A percentile compares a stretch with the other conserved stretches of the same genome.
Evolutionary conservation across 2,329 filamentous ascomycete species (phyloP).

Genomic region (Thielaviopsis ethacetica): DNA sequence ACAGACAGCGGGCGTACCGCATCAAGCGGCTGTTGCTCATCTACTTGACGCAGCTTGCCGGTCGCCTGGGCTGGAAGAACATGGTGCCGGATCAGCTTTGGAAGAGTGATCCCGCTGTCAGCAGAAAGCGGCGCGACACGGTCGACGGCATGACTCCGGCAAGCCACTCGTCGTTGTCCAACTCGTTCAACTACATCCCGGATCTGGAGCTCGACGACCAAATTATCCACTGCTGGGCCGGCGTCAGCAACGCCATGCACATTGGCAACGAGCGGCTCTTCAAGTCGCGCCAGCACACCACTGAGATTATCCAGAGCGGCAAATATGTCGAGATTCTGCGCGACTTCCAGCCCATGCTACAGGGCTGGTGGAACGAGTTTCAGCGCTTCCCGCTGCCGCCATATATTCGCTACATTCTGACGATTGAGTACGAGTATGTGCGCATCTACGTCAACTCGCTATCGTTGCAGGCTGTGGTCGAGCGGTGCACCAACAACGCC

Average conservation of each 20-base stretch:
- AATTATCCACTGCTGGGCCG: conserved; percentile 78
- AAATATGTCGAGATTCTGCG: conserved; percentile 68
- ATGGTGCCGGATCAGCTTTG: conserved; percentile 65
- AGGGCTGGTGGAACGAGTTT: conserved; percentile 67
- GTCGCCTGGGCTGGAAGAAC: conserved; percentile 77
- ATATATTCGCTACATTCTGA: conserved; percentile 59
- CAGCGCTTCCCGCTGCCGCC: conserved; percentile 55
- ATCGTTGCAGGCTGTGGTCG: conserved; percentile 84
- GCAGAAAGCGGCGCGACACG: conserved; percentile 31
- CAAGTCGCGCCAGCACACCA: conserved; percentile 71
- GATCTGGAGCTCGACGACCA: conserved; percentile 51
- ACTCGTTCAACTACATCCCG: conserved; percentile 48
- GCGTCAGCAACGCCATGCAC: conserved; percentile 85
- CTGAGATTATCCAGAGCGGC: conserved; percentile 72
- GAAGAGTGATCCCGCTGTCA: conserved; percentile 39
- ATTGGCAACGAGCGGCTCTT: conserved; percentile 80
- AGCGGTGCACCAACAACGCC: conserved; percentile 70
- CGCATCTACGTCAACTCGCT: conserved; percentile 90
- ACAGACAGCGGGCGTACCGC: conserved; percentile 61
- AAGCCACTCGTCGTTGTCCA: conserved; percentile 40
- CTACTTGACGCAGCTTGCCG: conserved; percentile 87
- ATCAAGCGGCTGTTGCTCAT: conserved; percentile 78
- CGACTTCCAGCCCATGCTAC: conserved; percentile 63
- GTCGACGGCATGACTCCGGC: conserved; percentile 41
- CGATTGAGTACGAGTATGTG: conserved; percentile 91